Percentiles rank a stretch among this genome's conserved stretches.
These are phyloP conservation scores for Termitomyces sp. DNA, from an alignment of 768 basidiomycete genomes.

Conservation along the genomic window DNA sequence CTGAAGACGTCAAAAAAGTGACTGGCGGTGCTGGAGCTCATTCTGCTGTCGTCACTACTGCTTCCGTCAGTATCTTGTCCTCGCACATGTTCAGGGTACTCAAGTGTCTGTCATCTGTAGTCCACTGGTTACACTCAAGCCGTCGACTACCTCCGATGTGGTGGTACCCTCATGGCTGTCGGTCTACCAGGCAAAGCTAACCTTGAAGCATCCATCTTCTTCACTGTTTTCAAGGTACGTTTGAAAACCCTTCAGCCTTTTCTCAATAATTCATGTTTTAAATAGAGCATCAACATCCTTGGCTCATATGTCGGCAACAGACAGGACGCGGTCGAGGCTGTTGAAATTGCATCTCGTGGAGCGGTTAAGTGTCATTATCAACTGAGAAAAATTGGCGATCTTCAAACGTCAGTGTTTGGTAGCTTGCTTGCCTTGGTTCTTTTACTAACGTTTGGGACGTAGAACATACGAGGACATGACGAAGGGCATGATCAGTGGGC, in stretches of 20 bases:
- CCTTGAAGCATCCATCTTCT: conserved; percentile 62
- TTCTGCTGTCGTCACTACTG: conserved; percentile 56
- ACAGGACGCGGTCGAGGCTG: conserved; percentile 78
- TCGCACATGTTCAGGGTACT: background rate
- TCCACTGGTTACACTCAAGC: conserved; percentile 45
- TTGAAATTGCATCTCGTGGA: conserved; percentile 68
- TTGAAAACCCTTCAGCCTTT: background rate
- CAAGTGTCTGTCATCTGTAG: conserved; percentile 10
- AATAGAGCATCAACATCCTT: conserved; percentile 46
- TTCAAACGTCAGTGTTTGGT: conserved; percentile 39
- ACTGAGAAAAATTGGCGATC: conserved; percentile 40
- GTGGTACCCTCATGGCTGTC: conserved; percentile 73
- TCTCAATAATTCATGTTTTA: conserved; percentile 14
- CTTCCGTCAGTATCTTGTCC: conserved; percentile 25
- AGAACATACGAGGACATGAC: conserved; percentile 36
- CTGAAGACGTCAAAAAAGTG: conserved; percentile 53
- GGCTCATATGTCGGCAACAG: conserved; percentile 64
- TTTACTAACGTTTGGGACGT: background rate
- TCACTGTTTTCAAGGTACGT: conserved; percentile 55
- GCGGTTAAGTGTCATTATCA: conserved; percentile 58
- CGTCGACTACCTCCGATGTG: conserved; percentile 67
- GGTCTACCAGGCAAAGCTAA: conserved; percentile 65
- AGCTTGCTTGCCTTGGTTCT: background rate
- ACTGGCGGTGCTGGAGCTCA: conserved; percentile 72
- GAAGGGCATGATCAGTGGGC: conserved; percentile 42